A percentile compares a stretch with the other conserved stretches of the same genome.
Evolutionary conservation across 345 rosid genomes (phyloP).

Genomic region (Linum tenue): DNA sequence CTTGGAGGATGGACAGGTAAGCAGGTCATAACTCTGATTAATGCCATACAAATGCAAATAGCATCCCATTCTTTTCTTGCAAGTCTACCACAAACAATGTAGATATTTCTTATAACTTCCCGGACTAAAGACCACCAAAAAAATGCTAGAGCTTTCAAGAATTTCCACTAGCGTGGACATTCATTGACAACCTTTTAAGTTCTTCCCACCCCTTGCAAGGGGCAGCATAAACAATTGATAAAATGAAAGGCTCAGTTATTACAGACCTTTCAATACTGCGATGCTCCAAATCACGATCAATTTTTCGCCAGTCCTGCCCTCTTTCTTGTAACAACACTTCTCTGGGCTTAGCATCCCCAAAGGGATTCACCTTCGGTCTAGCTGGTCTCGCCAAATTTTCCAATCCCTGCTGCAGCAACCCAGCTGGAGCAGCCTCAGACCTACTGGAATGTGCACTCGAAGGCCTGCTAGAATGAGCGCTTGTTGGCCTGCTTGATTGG

Average conservation of each 20-base stretch:
- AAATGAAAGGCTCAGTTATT: slow-evolving; percentile 3
- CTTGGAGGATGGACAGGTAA: too few species aligned
- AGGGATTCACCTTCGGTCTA: slow-evolving; percentile 81
- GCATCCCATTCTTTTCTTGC: too few species aligned
- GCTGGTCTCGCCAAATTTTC: slow-evolving; percentile 55
- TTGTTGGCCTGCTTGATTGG: slow-evolving; percentile 66
- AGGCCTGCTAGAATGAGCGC: slow-evolving; percentile 88
- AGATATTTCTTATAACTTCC: too few species aligned
- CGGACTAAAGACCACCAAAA: too few species aligned
- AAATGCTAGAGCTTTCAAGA: too few species aligned
- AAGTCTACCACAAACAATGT: too few species aligned
- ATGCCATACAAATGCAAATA: too few species aligned
- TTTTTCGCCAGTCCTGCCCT: slow-evolving; percentile 90
- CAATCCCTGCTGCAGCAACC: slow-evolving; percentile 28
- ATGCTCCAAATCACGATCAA: slow-evolving; percentile 80
- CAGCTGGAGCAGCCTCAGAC: slow-evolving; percentile 45
- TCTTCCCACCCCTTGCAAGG: neutral
- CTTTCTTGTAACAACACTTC: slow-evolving; percentile 82
- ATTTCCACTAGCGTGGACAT: too few species aligned
- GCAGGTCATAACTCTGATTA: too few species aligned
- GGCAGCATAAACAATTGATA: slow-evolving; percentile 1
- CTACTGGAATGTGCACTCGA: slow-evolving; percentile 75
- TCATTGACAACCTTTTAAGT: neutral
- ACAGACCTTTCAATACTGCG: slow-evolving; percentile 68
- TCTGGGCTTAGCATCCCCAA: slow-evolving; percentile 93